Evolutionary conservation across 139 green algal genomes (phyloP), one percentile per base, ranked within the genome.

Genomic region (Chlorella sp.): DNA sequence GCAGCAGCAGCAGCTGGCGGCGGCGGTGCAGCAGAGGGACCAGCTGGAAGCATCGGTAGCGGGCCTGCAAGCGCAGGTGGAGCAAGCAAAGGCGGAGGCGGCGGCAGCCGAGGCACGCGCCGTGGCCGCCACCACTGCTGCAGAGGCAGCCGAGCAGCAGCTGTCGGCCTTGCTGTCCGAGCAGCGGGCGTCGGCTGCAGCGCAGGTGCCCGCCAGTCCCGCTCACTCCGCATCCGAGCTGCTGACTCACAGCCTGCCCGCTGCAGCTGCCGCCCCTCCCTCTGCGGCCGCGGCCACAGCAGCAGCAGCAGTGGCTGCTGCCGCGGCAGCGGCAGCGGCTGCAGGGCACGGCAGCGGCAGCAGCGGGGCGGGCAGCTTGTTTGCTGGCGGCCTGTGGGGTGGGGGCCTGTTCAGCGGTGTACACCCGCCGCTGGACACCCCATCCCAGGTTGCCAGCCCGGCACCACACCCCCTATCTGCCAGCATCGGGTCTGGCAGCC

Each of bases 381-480:
- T 76, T 76, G 70, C 22, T 58, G 73, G 73, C 73, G 1, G 73
- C 11, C 2, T 80, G 46, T 80, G 73, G 73, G 72, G 41, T 22
- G n/a, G 68, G 20, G 40, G 70, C 8, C 70, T 76, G 38, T 54
- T 76, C 38, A 54, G 38, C 19, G 70, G 70, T 26, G n/a, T n/a
- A n/a, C 73, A 13, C 43, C 73, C 74, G n/a, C 54, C 48, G 56
- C 40, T 72, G 54, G 14, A 44, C 36, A 30, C 26, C 40, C 70
- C 70, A 2, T 40, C 70, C 22, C 70, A 36, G 19, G 20, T 54
- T 20, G 51, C 51, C 51, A 60, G 51, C 51, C 51, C 51, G 20
- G 38, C 70, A 9, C 70, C 70, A 11, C 6, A 24, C 36, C 70
- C 70, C 40, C 70, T 76, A 40, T 76, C 70, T 19, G 40, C 40